phyloP scores from a whole-genome alignment of 2,329 filamentous ascomycete species.

The Exophiala lecanii-corni region DNA sequence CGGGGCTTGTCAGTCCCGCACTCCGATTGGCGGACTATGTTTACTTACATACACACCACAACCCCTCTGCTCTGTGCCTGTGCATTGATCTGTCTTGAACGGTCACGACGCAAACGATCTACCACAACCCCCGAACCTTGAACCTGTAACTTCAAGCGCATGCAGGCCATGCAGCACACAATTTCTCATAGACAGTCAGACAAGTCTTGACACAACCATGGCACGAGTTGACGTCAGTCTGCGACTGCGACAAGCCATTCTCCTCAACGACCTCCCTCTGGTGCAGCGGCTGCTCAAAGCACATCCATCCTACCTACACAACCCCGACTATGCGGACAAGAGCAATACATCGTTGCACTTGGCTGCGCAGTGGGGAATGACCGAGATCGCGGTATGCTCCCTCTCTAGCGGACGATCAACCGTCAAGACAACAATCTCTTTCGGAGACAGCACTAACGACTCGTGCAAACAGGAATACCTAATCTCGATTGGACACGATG shows the following conservation, averaged over 20 bases:
- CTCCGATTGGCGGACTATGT: too few species aligned
- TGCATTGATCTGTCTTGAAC: too few species aligned
- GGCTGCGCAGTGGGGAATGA: conserved; percentile 67
- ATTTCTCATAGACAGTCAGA: background rate
- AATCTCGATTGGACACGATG: conserved; percentile 70
- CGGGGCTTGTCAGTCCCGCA: too few species aligned
- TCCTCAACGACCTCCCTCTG: conserved; percentile 66
- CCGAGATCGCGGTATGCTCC: conserved; percentile 55
- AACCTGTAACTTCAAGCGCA: background rate
- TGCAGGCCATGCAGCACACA: background rate
- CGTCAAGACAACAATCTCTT: background rate
- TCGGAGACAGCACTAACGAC: conserved; percentile 5
- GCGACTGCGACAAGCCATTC: conserved; percentile 73
- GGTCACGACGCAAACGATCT: too few species aligned
- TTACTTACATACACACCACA: too few species aligned
- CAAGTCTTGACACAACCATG: conserved; percentile 8
- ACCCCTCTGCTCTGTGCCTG: too few species aligned
- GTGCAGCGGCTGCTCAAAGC: conserved; percentile 71
- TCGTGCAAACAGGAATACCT: conserved; percentile 52
- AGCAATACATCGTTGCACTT: conserved; percentile 83
- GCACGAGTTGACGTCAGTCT: conserved; percentile 18
- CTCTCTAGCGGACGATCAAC: background rate
- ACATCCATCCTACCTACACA: conserved; percentile 67
- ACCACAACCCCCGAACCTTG: too few species aligned
- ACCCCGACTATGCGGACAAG: conserved; percentile 70